These are phyloP conservation scores for Linnemannia hyalina DNA, from an alignment of 192 early-diverging fungal genomes.

Conservation along the genomic window DNA sequence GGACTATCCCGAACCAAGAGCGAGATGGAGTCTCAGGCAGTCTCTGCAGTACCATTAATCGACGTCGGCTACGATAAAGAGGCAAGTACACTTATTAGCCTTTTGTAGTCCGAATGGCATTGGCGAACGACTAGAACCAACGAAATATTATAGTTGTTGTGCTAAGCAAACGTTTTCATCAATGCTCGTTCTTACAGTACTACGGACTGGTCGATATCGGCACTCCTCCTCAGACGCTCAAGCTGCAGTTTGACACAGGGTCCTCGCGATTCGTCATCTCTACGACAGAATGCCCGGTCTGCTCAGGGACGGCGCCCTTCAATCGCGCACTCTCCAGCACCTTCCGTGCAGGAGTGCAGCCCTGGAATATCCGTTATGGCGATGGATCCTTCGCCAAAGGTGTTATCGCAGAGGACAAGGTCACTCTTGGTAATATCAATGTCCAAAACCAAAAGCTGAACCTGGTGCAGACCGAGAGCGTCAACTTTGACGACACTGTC, in stretches of 20 bases:
- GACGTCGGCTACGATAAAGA: neutral
- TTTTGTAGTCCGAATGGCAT: neutral
- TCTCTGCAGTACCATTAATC: neutral
- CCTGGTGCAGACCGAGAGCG: conserved; percentile 23
- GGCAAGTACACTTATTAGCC: neutral
- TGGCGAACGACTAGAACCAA: conserved; percentile 9
- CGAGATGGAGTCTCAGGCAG: neutral
- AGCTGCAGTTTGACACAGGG: conserved; percentile 74
- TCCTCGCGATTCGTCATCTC: conserved; percentile 61
- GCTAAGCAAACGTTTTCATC: neutral
- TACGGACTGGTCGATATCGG: conserved; percentile 70
- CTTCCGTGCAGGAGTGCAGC: conserved; percentile 58
- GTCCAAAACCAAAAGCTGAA: conserved; percentile 68
- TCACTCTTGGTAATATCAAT: conserved; percentile 65
- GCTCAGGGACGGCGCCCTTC: conserved; percentile 33
- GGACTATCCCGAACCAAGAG: neutral
- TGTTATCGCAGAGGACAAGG: conserved; percentile 59
- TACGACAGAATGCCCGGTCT: neutral
- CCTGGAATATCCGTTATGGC: conserved; percentile 72
- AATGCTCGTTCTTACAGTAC: conserved; percentile 51
- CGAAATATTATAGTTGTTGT: neutral
- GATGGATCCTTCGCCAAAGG: conserved; percentile 51
- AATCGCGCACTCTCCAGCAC: conserved; percentile 52
- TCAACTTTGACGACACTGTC: conserved; percentile 63
- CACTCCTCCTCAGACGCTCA: conserved; percentile 72